Evolutionary conservation across 2,329 filamentous ascomycete species (phyloP).

Genomic region (Epichloe coenophiala): DNA sequence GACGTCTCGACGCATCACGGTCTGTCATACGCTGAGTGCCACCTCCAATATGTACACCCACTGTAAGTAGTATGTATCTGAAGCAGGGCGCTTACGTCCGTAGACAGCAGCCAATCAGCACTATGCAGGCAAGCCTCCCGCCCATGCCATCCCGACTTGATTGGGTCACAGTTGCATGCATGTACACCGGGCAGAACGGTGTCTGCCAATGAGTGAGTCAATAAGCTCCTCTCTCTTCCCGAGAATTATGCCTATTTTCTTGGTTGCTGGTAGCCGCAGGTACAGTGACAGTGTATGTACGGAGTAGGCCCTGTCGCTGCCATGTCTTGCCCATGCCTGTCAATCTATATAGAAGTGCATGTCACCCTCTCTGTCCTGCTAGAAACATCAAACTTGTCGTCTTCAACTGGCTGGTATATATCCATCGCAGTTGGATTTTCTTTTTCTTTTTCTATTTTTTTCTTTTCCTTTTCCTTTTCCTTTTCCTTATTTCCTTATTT

Average conservation of each 20-base stretch:
- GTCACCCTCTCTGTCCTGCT: slow-evolving; percentile 4
- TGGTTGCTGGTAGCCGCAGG: neutral
- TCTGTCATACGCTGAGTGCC: too few species aligned
- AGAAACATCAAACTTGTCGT: slow-evolving; percentile 5
- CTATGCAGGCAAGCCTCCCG: neutral
- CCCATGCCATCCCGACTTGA: neutral
- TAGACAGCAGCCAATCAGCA: slow-evolving; percentile 1
- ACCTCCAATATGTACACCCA: too few species aligned
- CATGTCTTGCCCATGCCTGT: neutral
- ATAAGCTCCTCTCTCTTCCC: too few species aligned
- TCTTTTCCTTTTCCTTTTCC: neutral
- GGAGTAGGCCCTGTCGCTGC: neutral
- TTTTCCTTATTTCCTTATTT: slow-evolving; percentile 6
- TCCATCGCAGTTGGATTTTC: slow-evolving; percentile 3
- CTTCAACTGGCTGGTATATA: neutral
- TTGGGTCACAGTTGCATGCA: neutral
- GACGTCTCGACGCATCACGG: neutral
- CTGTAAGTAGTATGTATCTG: too few species aligned
- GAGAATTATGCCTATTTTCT: too few species aligned
- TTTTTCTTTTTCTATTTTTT: neutral
- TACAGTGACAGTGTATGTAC: too few species aligned
- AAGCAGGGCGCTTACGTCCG: neutral
- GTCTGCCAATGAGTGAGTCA: neutral
- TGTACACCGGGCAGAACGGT: neutral
- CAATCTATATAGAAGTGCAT: slow-evolving; percentile 12